These are phyloP conservation scores for Boeremia lycopersici DNA, from an alignment of 2,329 filamentous ascomycete genomes.

Conservation along the genomic window DNA sequence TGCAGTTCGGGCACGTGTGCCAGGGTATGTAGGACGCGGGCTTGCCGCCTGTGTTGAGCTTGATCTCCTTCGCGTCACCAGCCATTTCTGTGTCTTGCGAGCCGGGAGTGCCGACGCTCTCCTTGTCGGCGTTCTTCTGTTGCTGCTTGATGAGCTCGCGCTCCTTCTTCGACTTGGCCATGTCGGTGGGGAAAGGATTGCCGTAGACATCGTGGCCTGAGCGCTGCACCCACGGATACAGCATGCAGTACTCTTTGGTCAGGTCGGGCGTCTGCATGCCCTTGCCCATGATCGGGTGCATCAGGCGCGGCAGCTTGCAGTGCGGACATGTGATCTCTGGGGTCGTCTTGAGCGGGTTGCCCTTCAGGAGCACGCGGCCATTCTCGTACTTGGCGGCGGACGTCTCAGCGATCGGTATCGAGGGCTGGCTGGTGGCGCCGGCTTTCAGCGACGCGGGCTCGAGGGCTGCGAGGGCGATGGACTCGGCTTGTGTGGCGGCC, in stretches of 20 bases:
- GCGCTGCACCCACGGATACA: constrained; percentile 77
- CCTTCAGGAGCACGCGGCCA: constrained; percentile 70
- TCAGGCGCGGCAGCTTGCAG: constrained; percentile 75
- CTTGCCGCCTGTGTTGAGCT: constrained; percentile 56
- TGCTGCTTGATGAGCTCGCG: constrained; percentile 60
- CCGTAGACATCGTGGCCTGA: constrained; percentile 81
- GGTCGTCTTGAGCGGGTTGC: constrained; percentile 73
- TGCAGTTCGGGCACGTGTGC: constrained; percentile 65
- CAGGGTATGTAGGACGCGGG: constrained; percentile 56
- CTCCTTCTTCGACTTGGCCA: constrained; percentile 77
- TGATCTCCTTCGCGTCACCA: constrained; percentile 50
- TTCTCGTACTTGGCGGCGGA: constrained; percentile 74
- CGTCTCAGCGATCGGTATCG: constrained; percentile 61
- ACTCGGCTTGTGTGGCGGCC: constrained; percentile 59
- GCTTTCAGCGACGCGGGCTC: constrained; percentile 44
- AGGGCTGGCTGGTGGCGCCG: constrained; percentile 54
- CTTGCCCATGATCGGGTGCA: constrained; percentile 74
- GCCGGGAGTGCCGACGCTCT: constrained; percentile 53
- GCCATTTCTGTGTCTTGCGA: constrained; percentile 51
- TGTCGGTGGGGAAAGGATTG: constrained; percentile 77
- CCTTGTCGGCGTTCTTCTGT: constrained; percentile 50
- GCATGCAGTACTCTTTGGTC: constrained; percentile 73
- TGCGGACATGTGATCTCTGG: constrained; percentile 74
- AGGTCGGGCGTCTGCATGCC: constrained; percentile 69
- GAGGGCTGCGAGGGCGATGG: constrained; percentile 45